Evolutionary conservation across 1,139 yeast genomes (phyloP).

Genomic region (Casaregolazyma lundiana): DNA sequence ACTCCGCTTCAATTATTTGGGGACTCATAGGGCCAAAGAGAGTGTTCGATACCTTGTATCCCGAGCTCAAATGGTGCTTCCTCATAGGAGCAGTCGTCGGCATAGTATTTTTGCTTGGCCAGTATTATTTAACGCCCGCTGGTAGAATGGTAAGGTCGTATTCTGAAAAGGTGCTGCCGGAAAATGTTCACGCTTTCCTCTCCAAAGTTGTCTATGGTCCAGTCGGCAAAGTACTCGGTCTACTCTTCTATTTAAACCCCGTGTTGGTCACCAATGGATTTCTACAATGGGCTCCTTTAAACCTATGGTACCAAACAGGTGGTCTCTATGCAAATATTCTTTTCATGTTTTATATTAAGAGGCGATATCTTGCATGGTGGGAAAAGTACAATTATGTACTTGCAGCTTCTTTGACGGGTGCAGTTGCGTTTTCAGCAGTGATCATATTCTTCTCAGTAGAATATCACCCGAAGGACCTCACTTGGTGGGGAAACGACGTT

Average conservation of each 20-base stretch:
- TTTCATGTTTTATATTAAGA: slow-evolving; percentile 52
- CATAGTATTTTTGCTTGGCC: slow-evolving; percentile 14
- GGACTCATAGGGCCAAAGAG: slow-evolving; percentile 63
- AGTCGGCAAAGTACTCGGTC: slow-evolving; percentile 33
- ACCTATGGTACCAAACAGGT: slow-evolving; percentile 45
- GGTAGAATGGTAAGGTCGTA: slow-evolving; percentile 31
- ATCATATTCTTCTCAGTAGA: slow-evolving; percentile 55
- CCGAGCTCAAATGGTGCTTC: slow-evolving; percentile 42
- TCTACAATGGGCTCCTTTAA: slow-evolving; percentile 45
- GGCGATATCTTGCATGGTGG: slow-evolving; percentile 54
- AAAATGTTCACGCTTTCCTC: slow-evolving; percentile 11
- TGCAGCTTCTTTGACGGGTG: slow-evolving; percentile 54
- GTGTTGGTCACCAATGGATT: slow-evolving; percentile 47
- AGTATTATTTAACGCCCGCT: slow-evolving; percentile 23
- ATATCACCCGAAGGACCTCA: slow-evolving; percentile 37
- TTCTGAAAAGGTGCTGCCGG: slow-evolving; percentile 4
- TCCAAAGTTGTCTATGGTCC: slow-evolving; percentile 28
- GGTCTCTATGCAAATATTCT: slow-evolving; percentile 47
- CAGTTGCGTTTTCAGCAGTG: slow-evolving; percentile 54
- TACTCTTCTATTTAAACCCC: slow-evolving; percentile 35
- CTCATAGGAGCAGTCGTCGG: slow-evolving; percentile 38
- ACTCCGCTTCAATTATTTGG: slow-evolving; percentile 48
- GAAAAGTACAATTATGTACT: slow-evolving; percentile 60
- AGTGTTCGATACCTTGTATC: slow-evolving; percentile 46
- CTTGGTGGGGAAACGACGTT: slow-evolving; percentile 62